phyloP scores from a whole-genome alignment of 2,329 filamentous ascomycete species.

The Escovopsis sp. region DNA sequence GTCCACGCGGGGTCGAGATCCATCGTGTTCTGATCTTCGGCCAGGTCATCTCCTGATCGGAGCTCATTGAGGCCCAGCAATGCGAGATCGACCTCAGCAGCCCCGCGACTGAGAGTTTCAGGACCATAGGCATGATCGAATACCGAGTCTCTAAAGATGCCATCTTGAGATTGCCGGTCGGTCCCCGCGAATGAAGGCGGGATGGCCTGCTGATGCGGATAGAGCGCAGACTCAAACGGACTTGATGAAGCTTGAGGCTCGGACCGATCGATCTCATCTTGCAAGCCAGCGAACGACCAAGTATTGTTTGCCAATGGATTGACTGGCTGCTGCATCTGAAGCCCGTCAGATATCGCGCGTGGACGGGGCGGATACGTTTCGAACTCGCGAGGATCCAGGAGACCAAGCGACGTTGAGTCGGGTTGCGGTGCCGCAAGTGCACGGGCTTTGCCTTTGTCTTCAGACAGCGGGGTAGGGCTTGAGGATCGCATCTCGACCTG shows the following conservation, averaged over 20 bases:
- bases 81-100: too few species aligned
- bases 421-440: constrained; percentile 5
- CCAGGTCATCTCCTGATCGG: too few species aligned
- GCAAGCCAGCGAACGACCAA: constrained; percentile 38
- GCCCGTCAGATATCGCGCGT: constrained; percentile 42
- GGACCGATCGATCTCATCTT: constrained; percentile 4
- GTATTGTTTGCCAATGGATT: constrained; percentile 44
- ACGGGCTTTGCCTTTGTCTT: constrained; percentile 14
- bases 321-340: constrained; percentile 24
- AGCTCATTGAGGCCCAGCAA: too few species aligned
- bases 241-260: not conserved
- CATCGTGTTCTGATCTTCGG: too few species aligned
- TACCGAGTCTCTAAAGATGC: too few species aligned
- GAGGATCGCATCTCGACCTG: not conserved
- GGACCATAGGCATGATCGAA: not conserved
- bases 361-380: constrained; percentile 22
- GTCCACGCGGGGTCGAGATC: not conserved
- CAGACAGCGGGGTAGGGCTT: not conserved
- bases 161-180: too few species aligned
- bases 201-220: not conserved
- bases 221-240: not conserved
- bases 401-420: constrained; percentile 3
- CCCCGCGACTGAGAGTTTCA: too few species aligned
- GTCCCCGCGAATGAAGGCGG: too few species aligned
- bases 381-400: constrained; percentile 5